Evolutionary conservation across 164 flowering plant species (phyloP).

Genomic region (Vitis labrusca): DNA sequence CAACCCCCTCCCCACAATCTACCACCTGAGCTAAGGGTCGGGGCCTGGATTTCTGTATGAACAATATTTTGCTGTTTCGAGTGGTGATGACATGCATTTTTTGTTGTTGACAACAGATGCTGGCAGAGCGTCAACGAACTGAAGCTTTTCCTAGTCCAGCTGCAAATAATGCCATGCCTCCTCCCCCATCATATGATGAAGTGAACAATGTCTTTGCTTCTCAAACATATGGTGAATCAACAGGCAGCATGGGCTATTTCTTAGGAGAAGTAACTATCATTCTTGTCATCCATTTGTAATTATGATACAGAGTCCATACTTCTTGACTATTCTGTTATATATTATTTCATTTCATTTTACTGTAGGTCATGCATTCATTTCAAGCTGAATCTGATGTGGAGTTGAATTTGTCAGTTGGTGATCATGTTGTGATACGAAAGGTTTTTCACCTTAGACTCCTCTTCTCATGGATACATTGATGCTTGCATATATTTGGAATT

Average conservation of each 20-base stretch:
- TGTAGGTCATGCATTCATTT: constrained; percentile 75
- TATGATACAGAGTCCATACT: neutral
- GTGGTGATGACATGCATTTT: neutral
- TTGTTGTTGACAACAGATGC: constrained; percentile 49
- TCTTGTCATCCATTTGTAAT: no score
- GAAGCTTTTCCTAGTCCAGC: constrained; percentile 67
- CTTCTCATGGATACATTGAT: no score
- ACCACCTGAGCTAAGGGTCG: no score
- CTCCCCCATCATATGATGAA: constrained; percentile 82
- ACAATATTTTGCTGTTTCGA: no score
- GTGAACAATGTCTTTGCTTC: constrained; percentile 57
- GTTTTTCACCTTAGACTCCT: constrained; percentile 27
- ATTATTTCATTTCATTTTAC: neutral
- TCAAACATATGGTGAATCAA: constrained; percentile 43
- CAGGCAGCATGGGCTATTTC: constrained; percentile 68
- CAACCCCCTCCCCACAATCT: no score
- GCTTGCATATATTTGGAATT: no score
- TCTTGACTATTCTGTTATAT: no score
- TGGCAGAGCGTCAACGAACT: constrained; percentile 67
- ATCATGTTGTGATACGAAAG: constrained; percentile 93
- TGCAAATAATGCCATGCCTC: constrained; percentile 47
- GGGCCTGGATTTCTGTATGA: no score
- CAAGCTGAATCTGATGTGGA: constrained; percentile 82
- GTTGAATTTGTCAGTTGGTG: constrained; percentile 76
- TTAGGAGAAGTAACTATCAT: constrained; percentile 50